These are phyloP conservation scores for Rutidosis leptorrhynchoides DNA, from an alignment of 129 eudicot genomes.

Conservation along the genomic window DNA sequence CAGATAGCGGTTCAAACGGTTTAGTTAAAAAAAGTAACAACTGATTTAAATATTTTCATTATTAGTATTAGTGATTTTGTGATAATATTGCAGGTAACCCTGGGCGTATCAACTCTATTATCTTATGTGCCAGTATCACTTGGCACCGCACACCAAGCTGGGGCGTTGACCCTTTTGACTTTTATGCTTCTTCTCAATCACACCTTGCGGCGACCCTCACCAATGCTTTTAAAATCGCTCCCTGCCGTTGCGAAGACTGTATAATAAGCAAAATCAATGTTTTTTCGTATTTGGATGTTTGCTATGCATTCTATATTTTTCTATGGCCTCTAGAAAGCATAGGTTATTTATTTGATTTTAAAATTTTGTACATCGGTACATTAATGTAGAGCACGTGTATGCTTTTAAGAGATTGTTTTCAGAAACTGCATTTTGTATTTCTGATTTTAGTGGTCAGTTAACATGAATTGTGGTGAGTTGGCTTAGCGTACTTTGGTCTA, in stretches of 20 bases:
- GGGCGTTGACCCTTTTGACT: slow-evolving; percentile 79
- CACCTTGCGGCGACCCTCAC: slow-evolving; percentile 70
- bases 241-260: slow-evolving; percentile 56
- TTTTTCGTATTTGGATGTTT: not conserved
- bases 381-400: slow-evolving; percentile 2
- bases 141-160: slow-evolving; percentile 96
- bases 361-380: not conserved
- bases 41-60: too few species aligned
- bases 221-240: slow-evolving; percentile 58
- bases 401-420: not conserved
- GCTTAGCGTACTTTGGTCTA: not conserved
- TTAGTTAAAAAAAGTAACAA: too few species aligned
- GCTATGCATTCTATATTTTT: slow-evolving; percentile 16
- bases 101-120: slow-evolving; percentile 83
- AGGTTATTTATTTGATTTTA: slow-evolving; percentile 8
- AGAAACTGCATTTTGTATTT: not conserved
- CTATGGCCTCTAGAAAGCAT: slow-evolving; percentile 25
- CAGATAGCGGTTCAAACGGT: not conserved
- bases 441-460: too few species aligned
- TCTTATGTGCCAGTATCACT: slow-evolving; percentile 90
- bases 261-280: slow-evolving; percentile 7
- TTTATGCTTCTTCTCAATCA: slow-evolving; percentile 89
- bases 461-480: not conserved
- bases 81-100: slow-evolving; percentile 61
- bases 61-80: slow-evolving; percentile 6